A percentile compares a stretch with the other conserved stretches of the same genome.
phyloP scores from a whole-genome alignment of 495 filamentous ascomycete species.

The Tuber umbilicatum region DNA sequence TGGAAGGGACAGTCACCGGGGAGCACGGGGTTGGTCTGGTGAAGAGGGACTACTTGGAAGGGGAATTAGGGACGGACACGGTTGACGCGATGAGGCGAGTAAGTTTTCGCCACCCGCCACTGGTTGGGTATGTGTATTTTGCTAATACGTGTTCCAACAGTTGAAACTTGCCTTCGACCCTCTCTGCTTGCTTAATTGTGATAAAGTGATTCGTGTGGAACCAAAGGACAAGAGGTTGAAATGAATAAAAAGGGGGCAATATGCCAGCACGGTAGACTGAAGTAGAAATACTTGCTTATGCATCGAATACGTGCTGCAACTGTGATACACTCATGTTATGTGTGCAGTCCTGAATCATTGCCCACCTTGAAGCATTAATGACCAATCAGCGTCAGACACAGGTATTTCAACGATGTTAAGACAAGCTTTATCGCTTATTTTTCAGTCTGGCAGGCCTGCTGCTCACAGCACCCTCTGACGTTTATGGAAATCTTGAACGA shows the following conservation, averaged over 20 bases:
- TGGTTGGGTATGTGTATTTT: too few relatives aligned
- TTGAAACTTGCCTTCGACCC: conserved; percentile 71
- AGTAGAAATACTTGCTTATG: background rate
- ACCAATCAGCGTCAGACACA: background rate
- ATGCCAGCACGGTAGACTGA: background rate
- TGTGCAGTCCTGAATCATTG: background rate
- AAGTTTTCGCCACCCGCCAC: conserved; percentile 19
- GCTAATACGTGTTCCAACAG: conserved; percentile 13
- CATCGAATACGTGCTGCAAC: background rate
- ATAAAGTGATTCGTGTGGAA: conserved; percentile 67
- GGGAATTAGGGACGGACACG: conserved; percentile 63
- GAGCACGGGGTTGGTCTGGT: conserved; percentile 77
- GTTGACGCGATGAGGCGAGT: conserved; percentile 77
- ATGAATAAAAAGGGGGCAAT: background rate
- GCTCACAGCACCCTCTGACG: background rate
- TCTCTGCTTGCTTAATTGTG: conserved; percentile 68
- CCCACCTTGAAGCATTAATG: background rate
- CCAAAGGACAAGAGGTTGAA: conserved; percentile 42
- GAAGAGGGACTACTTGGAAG: conserved; percentile 71
- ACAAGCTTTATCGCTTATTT: conserved; percentile 2
- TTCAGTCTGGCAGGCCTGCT: background rate
- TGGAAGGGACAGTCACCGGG: conserved; percentile 78
- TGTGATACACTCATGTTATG: background rate
- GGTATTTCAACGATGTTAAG: background rate
- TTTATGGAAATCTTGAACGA: background rate